Evolutionary conservation across 371 early-diverging fungal genomes (phyloP).

Genomic region (Nematocida sp.): DNA sequence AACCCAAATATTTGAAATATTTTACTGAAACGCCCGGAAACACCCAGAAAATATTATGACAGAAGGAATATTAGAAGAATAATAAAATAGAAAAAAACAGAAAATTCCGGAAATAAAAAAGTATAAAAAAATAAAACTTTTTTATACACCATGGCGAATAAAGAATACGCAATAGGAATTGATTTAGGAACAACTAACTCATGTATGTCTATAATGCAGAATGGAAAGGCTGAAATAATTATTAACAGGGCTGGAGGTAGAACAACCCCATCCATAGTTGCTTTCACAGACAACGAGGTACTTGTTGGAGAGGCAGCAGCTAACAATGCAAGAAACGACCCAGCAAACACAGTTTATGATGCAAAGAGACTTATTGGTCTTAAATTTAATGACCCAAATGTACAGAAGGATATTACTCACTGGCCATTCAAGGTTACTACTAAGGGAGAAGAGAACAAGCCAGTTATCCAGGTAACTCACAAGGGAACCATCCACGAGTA

Average conservation of each 20-base stretch:
- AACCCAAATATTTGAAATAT: no score
- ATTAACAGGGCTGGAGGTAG: slow-evolving; percentile 94
- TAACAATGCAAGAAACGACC: slow-evolving; percentile 83
- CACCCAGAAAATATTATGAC: no score
- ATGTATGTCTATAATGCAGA: slow-evolving; percentile 90
- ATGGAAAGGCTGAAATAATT: slow-evolving; percentile 74
- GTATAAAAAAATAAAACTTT: slow-evolving; percentile 31
- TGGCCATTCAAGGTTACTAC: slow-evolving; percentile 70
- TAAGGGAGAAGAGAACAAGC: slow-evolving; percentile 71
- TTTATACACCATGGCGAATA: slow-evolving; percentile 54
- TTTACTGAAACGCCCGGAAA: no score
- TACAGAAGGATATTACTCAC: slow-evolving; percentile 64
- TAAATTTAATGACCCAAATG: slow-evolving; percentile 70
- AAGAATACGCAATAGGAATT: slow-evolving; percentile 70
- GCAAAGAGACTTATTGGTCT: slow-evolving; percentile 89
- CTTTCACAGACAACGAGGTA: slow-evolving; percentile 78
- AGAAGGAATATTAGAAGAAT: no score
- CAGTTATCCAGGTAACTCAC: slow-evolving; percentile 75
- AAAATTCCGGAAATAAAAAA: slow-evolving; percentile 31
- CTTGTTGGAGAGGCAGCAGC: slow-evolving; percentile 87
- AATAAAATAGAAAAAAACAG: background rate
- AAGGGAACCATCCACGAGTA: slow-evolving; percentile 80
- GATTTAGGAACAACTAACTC: slow-evolving; percentile 98
- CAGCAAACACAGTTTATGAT: slow-evolving; percentile 83
- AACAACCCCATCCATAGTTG: slow-evolving; percentile 89